Conservation (phyloP, 2,329 filamentous ascomycete species). For the Pezicula radicicola region DNA sequence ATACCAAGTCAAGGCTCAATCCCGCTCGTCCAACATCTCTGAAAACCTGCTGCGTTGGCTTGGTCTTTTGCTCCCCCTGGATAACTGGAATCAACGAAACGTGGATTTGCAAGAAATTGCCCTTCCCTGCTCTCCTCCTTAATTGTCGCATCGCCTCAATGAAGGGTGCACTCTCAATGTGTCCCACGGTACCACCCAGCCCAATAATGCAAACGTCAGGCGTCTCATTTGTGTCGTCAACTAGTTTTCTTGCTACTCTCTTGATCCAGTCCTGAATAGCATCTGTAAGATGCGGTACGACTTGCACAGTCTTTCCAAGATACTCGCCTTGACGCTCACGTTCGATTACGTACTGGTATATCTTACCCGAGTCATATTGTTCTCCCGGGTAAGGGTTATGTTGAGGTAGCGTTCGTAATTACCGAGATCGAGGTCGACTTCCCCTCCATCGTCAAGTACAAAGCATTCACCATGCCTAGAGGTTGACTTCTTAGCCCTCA, state of each 20-base stretch:
- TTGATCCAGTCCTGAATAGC: slow-evolving; percentile 92
- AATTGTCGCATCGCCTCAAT: slow-evolving; percentile 84
- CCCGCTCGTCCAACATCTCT: slow-evolving; percentile 73
- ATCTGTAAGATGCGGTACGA: slow-evolving; percentile 89
- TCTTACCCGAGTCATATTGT: slow-evolving; percentile 97
- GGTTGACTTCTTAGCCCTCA: too few species aligned
- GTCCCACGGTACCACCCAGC: slow-evolving; percentile 67
- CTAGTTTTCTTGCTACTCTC: slow-evolving; percentile 78
- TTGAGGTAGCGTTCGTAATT: slow-evolving; percentile 82
- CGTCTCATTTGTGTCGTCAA: slow-evolving; percentile 77
- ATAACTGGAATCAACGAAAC: slow-evolving; percentile 81
- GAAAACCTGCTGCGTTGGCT: slow-evolving; percentile 92
- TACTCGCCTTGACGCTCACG: slow-evolving; percentile 66
- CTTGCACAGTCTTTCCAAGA: slow-evolving; percentile 83
- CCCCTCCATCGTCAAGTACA: slow-evolving; percentile 80
- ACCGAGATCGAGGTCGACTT: slow-evolving; percentile 71
- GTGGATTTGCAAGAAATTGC: slow-evolving; percentile 85
- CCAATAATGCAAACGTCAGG: slow-evolving; percentile 92
- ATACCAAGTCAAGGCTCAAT: slow-evolving; percentile 61
- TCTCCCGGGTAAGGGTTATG: slow-evolving; percentile 77
- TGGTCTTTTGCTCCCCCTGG: slow-evolving; percentile 81
- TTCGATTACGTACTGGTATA: slow-evolving; percentile 86
- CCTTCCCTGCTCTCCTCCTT: slow-evolving; percentile 65
- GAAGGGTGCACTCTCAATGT: slow-evolving; percentile 86
- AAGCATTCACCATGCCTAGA: slow-evolving; percentile 82